Percentiles rank a stretch among this genome's conserved stretches.
These are phyloP conservation scores for Galerina sulciceps DNA, from an alignment of 768 basidiomycete species.

Conservation along the genomic window DNA sequence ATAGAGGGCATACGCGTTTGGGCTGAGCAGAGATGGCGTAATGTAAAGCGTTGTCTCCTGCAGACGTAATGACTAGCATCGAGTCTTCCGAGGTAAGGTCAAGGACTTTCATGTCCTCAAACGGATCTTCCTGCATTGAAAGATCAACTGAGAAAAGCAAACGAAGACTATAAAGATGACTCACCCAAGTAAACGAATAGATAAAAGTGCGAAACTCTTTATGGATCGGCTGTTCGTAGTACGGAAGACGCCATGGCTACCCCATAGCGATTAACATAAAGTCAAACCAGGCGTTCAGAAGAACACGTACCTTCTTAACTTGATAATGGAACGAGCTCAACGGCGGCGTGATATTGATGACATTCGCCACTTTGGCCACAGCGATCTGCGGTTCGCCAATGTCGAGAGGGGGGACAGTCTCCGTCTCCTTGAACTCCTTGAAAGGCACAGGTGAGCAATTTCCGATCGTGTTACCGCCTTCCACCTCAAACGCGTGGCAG, in stretches of 20 bases:
- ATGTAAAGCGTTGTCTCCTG: constrained; percentile 81
- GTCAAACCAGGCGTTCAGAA: background rate
- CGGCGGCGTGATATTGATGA: constrained; percentile 56
- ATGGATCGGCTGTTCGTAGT: constrained; percentile 71
- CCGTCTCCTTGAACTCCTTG: constrained; percentile 34
- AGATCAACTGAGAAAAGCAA: background rate
- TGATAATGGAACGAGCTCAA: constrained; percentile 71
- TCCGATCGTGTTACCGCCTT: constrained; percentile 62
- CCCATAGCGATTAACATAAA: background rate
- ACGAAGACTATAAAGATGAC: constrained; percentile 2
- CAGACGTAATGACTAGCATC: constrained; percentile 76
- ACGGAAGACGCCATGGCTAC: constrained; percentile 70
- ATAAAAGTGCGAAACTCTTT: constrained; percentile 67
- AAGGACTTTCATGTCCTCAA: constrained; percentile 70
- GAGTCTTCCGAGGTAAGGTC: constrained; percentile 63
- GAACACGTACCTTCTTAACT: constrained; percentile 42
- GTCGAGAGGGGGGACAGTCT: background rate
- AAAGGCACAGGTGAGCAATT: constrained; percentile 47
- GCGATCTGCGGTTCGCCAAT: background rate
- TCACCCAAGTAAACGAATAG: constrained; percentile 66
- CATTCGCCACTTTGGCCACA: constrained; percentile 12
- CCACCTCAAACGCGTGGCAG: constrained; percentile 64
- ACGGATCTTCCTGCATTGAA: constrained; percentile 64
- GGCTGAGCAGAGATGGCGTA: constrained; percentile 73
- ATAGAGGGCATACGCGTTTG: constrained; percentile 41